These are phyloP conservation scores for Xylaria longipes DNA, from an alignment of 495 filamentous ascomycete genomes.

Conservation along the genomic window DNA sequence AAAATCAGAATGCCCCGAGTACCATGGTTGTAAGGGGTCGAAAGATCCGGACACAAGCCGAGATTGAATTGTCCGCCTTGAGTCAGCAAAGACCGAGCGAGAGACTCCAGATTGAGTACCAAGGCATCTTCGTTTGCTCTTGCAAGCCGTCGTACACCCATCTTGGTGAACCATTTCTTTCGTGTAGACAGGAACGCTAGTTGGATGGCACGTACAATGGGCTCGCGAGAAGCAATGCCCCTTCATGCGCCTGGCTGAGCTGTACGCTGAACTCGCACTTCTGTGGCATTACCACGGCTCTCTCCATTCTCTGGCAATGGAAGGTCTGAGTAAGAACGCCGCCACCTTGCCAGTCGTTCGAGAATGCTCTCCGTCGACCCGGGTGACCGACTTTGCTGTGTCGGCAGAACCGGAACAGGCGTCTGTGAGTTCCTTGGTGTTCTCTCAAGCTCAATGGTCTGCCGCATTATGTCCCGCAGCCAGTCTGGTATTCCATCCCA, in stretches of 20 bases:
- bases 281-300: constrained; percentile 17
- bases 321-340: constrained; percentile 36
- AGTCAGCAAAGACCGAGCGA: constrained; percentile 7
- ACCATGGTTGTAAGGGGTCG: neutral
- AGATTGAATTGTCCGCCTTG: neutral
- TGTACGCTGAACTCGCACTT: constrained; percentile 35
- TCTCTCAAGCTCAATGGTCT: constrained; percentile 40
- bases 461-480: constrained; percentile 54
- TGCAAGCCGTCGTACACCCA: neutral
- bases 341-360: constrained; percentile 19
- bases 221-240: neutral
- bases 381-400: neutral
- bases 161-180: neutral
- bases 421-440: neutral
- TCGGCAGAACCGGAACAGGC: neutral
- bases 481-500: constrained; percentile 60
- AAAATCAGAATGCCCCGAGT: neutral
- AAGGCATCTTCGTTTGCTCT: neutral
- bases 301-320: constrained; percentile 35
- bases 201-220: neutral
- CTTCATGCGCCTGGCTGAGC: constrained; percentile 36
- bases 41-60: neutral
- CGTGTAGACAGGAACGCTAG: neutral
- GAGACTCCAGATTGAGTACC: neutral
- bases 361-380: constrained; percentile 5